Evolutionary conservation across 176 grass and related monocot genomes (phyloP).

Genomic region (Triticum dicoccoides): DNA sequence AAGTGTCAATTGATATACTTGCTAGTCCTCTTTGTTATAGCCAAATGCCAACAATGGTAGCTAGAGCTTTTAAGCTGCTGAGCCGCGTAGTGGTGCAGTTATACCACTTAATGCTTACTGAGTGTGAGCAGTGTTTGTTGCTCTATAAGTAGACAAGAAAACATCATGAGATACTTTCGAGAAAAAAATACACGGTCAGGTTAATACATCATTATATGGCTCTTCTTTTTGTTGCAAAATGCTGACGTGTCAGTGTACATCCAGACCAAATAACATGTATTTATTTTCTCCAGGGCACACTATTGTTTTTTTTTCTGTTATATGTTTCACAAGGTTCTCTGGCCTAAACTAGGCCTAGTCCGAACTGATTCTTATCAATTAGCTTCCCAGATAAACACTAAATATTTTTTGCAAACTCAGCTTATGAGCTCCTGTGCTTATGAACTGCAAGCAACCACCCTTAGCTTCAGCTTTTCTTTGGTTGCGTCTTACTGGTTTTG

Average conservation of each 20-base stretch:
- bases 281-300: background rate
- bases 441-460: background rate
- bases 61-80: background rate
- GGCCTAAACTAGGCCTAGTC: background rate
- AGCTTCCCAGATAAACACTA: conserved; percentile 15
- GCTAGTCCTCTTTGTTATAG: background rate
- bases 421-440: conserved; percentile 2
- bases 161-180: background rate
- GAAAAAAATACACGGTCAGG: background rate
- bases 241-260: background rate
- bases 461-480: conserved; percentile 1
- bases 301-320: background rate
- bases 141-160: background rate
- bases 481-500: background rate
- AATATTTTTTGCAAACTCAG: background rate
- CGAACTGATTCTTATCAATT: background rate
- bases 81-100: background rate
- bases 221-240: background rate
- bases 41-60: conserved; percentile 1
- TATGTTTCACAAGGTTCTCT: background rate
- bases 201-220: background rate
- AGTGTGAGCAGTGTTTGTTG: background rate
- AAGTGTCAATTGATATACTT: background rate
- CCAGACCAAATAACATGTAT: background rate
- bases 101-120: background rate